Percentiles rank a stretch among this genome's conserved stretches.
phyloP scores from a whole-genome alignment of 1,284 basidiomycete genomes.

The Puccinia triticina region DNA sequence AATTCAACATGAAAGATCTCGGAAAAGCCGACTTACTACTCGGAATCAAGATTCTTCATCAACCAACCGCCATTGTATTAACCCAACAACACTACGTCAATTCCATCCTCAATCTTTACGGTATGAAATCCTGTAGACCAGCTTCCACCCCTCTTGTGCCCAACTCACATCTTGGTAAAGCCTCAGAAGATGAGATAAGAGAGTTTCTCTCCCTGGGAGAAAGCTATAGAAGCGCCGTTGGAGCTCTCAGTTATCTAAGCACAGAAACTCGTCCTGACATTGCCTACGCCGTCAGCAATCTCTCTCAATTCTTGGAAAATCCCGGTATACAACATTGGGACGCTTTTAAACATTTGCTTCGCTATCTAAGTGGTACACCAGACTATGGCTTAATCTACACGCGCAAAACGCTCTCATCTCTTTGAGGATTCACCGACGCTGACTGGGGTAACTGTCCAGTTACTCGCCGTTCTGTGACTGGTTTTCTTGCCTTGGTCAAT shows the following conservation, averaged over 20 bases:
- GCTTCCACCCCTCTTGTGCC: neutral
- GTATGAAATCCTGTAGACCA: neutral
- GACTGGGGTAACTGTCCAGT: constrained; percentile 27
- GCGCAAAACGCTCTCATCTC: neutral
- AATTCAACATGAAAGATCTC: no score
- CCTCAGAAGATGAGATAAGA: neutral
- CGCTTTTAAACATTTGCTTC: neutral
- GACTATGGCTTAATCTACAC: neutral
- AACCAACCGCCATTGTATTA: no score
- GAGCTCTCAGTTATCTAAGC: no score
- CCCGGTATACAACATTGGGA: constrained; percentile 33
- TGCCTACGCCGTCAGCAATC: no score
- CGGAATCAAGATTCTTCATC: no score
- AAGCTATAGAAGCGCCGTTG: constrained; percentile 19
- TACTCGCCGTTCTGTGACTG: neutral
- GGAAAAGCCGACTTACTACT: no score
- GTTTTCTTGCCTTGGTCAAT: neutral
- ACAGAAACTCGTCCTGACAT: no score
- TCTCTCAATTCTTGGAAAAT: constrained; percentile 15
- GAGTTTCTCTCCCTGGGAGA: neutral
- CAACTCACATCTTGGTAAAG: neutral
- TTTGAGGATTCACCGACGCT: no score
- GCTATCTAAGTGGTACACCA: neutral
- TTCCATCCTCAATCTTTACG: no score
- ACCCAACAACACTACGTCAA: no score